Conservation (phyloP, 345 rosid genomes). For the Eucalyptus albens region DNA sequence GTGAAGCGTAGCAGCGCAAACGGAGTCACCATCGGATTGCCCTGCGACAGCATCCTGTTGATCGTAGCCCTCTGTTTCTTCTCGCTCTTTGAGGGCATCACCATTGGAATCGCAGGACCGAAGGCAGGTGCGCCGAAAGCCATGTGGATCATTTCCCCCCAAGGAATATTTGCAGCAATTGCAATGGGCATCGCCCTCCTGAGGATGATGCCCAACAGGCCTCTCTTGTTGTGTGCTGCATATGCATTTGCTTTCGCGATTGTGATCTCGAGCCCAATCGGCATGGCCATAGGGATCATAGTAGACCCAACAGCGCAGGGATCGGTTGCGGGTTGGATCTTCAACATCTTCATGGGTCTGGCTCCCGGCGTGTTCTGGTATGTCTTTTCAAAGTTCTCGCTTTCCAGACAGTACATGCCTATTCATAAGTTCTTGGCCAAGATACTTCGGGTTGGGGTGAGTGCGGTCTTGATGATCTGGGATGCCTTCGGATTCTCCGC, state of each 20-base stretch:
- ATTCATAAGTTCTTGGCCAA: conserved; percentile 30
- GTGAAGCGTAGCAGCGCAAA: conserved; percentile 1
- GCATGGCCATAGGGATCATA: conserved; percentile 62
- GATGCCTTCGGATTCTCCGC: neutral
- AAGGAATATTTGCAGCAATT: conserved; percentile 71
- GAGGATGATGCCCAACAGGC: conserved; percentile 67
- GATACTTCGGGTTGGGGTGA: conserved; percentile 42
- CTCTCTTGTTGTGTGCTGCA: conserved; percentile 32
- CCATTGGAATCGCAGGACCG: conserved; percentile 39
- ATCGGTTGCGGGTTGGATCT: conserved; percentile 55
- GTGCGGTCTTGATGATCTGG: conserved; percentile 74
- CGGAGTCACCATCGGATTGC: conserved; percentile 3
- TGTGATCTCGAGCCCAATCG: conserved; percentile 50
- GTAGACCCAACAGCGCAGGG: conserved; percentile 67
- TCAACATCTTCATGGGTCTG: conserved; percentile 73
- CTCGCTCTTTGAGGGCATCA: conserved; percentile 24
- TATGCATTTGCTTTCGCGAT: conserved; percentile 65
- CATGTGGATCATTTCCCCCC: conserved; percentile 57
- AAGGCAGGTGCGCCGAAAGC: conserved; percentile 60
- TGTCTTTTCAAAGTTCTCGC: neutral
- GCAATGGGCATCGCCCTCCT: conserved; percentile 87
- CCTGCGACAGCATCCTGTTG: conserved; percentile 60
- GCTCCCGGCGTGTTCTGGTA: conserved; percentile 50
- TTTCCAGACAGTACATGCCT: no score
- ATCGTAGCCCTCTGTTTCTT: conserved; percentile 74